phyloP scores from a whole-genome alignment of 2,329 filamentous ascomycete genomes.

The Corynespora cassiicola region DNA sequence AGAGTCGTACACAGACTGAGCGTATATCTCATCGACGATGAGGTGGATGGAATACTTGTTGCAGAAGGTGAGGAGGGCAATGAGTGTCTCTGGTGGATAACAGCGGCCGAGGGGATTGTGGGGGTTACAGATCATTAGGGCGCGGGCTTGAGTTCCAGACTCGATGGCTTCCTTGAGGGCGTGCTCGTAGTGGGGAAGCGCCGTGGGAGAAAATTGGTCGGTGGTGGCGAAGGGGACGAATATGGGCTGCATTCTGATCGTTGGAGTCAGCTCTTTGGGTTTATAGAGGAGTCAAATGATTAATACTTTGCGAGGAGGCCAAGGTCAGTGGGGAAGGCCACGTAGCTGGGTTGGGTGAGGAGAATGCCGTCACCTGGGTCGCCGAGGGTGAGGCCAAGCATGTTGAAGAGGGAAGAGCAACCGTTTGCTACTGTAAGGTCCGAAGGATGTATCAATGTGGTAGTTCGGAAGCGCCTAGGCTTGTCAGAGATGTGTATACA shows the following conservation, averaged over 20 bases:
- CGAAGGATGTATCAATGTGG: conserved; percentile 37
- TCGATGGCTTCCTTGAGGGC: conserved; percentile 40
- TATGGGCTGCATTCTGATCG: conserved; percentile 42
- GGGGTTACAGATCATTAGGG: conserved; percentile 52
- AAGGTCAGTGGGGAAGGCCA: conserved; percentile 56
- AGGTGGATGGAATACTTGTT: conserved; percentile 34
- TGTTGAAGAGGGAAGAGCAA: conserved; percentile 50
- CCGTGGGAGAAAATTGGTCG: conserved; percentile 46
- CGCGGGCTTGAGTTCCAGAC: conserved; percentile 44
- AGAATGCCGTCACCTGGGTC: conserved; percentile 55
- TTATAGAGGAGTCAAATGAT: neutral
- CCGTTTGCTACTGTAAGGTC: conserved; percentile 51
- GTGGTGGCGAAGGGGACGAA: conserved; percentile 45
- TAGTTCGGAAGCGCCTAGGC: conserved; percentile 46
- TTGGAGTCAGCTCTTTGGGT: neutral
- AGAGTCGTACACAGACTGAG: conserved; percentile 32
- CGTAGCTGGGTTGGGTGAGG: conserved; percentile 55
- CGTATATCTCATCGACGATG: conserved; percentile 42
- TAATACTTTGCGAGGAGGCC: conserved; percentile 46
- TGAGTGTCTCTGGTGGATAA: conserved; percentile 45
- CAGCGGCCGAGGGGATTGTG: conserved; percentile 49
- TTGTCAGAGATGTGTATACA: no score
- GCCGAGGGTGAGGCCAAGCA: conserved; percentile 51
- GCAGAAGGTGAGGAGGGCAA: conserved; percentile 36
- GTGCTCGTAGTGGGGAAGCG: conserved; percentile 46